A percentile compares a stretch with the other conserved stretches of the same genome.
Evolutionary conservation across 805 yeast genomes (phyloP).

Genomic region (Danielia oregonensis): DNA sequence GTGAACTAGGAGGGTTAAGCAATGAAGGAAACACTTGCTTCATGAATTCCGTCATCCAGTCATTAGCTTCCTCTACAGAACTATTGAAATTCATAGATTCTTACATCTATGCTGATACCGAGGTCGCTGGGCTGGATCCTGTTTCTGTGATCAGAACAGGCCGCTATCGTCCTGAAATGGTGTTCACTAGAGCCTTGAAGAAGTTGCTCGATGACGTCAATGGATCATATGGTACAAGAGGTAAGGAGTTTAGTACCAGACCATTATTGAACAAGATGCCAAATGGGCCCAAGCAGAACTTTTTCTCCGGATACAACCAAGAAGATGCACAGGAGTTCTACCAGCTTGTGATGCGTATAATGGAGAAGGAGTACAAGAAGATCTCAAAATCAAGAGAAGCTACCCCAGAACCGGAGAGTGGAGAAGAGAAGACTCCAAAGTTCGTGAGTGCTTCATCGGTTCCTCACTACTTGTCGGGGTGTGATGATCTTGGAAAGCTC

Average conservation of each 20-base stretch:
- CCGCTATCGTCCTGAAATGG: constrained; percentile 22
- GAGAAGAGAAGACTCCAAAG: constrained; percentile 10
- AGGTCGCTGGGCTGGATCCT: constrained; percentile 19
- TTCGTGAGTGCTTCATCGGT: constrained; percentile 21
- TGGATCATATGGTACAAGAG: constrained; percentile 46
- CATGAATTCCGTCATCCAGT: constrained; percentile 87
- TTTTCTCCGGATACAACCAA: constrained; percentile 82
- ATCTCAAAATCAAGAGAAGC: constrained; percentile 16
- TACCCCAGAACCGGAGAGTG: constrained; percentile 21
- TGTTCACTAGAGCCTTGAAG: constrained; percentile 53
- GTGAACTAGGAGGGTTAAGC: constrained; percentile 76
- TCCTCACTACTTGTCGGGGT: constrained; percentile 29
- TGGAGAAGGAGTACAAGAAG: constrained; percentile 56
- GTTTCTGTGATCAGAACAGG: constrained; percentile 16
- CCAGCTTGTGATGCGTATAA: constrained; percentile 66
- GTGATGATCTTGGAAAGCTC: constrained; percentile 50
- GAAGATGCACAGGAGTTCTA: constrained; percentile 97
- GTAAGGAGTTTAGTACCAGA: constrained; percentile 61
- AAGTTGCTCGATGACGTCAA: constrained; percentile 55
- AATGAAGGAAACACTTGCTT: constrained; percentile 95
- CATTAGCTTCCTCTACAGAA: constrained; percentile 69
- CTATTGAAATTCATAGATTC: constrained; percentile 53
- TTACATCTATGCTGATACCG: constrained; percentile 26
- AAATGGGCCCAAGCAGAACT: constrained; percentile 72
- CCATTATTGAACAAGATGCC: constrained; percentile 63